Base-by-base conservation (phyloP, 2,329 filamentous ascomycete genomes). In the Colletotrichum godetiae region DNA sequence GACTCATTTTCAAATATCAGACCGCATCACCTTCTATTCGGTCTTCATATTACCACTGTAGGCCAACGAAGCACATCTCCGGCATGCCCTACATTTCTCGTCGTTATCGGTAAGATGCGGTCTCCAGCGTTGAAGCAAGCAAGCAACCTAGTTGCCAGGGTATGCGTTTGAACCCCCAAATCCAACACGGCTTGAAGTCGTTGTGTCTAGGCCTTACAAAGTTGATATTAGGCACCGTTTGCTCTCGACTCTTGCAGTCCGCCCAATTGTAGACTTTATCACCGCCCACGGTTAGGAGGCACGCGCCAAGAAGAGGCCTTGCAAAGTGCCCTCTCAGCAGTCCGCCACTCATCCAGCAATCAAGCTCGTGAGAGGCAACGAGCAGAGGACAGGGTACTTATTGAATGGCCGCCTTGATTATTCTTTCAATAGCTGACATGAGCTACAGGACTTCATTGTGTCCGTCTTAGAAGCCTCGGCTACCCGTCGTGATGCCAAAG, bases 401-500 rank as follows among this genome's bases (percentile, higher is more conserved):
- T 12, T 27, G 33, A 42, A 19, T 12, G 13, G 3, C 22, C 7
- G 10, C 19, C 24, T 6, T 8, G 4, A 2, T 31, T 29, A 4
- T 22, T 24, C 37, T 27, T 5, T 10, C 57, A 37, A 29, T 13
- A 37, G 31, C 73, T 78, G 37, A 78, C 66, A 24, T 10, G 27
- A 5, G 49, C 8, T 46, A 13, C 76, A 95, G 92, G 94, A 98
- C 79, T 93, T 98, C 78, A 92, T 97, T 78, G 88, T 97, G 37
- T 95, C 95, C 19, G 90, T 98, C 4, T 87, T 99, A 37, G 94
- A 94, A 78, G 95, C 95, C 22, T 95, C 95, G 12, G 94, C 95
- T 6, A 98, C 96, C 0, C 97, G 95, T 83, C 92, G 97, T 78
- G 97, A 99, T 84, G 95, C 95, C 60, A 95, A 94, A 82, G 92